phyloP scores from a whole-genome alignment of 2,329 filamentous ascomycete genomes.

The Colletotrichum salicis region DNA sequence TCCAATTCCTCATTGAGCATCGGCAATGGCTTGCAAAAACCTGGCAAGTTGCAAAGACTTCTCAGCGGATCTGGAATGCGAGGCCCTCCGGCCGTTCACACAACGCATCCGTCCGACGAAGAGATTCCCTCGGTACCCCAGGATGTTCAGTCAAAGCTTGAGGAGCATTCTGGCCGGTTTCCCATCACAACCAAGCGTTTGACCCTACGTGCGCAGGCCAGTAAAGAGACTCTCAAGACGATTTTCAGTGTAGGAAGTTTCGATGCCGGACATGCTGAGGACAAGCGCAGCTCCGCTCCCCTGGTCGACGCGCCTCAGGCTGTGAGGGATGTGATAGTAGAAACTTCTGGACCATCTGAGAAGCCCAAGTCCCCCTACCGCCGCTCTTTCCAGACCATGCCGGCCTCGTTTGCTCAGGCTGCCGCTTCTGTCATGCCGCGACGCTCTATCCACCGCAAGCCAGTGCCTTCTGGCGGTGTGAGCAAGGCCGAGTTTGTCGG shows the following conservation, averaged over 20 bases:
- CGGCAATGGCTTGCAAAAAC: conserved; percentile 41
- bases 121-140: conserved; percentile 49
- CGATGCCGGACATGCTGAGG: conserved; percentile 40
- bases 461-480: not conserved
- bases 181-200: conserved; percentile 49
- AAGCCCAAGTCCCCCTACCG: conserved; percentile 22
- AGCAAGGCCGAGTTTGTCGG: not conserved
- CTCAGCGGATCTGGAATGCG: conserved; percentile 46
- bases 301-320: conserved; percentile 1
- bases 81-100: conserved; percentile 44
- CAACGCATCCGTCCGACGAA: conserved; percentile 46
- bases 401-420: conserved; percentile 32
- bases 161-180: conserved; percentile 47
- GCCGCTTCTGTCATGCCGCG: conserved; percentile 34
- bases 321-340: not conserved
- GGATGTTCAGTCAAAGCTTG: conserved; percentile 48
- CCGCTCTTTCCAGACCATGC: conserved; percentile 32
- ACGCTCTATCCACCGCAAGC: conserved; percentile 32
- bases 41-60: conserved; percentile 51
- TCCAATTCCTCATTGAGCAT: conserved; percentile 47
- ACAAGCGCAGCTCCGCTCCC: not conserved
- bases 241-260: conserved; percentile 62
- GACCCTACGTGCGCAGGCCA: conserved; percentile 51
- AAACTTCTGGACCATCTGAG: not conserved
- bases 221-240: conserved; percentile 60